These are phyloP conservation scores for Populus deltoides DNA, from an alignment of 345 rosid genomes.

Conservation along the genomic window DNA sequence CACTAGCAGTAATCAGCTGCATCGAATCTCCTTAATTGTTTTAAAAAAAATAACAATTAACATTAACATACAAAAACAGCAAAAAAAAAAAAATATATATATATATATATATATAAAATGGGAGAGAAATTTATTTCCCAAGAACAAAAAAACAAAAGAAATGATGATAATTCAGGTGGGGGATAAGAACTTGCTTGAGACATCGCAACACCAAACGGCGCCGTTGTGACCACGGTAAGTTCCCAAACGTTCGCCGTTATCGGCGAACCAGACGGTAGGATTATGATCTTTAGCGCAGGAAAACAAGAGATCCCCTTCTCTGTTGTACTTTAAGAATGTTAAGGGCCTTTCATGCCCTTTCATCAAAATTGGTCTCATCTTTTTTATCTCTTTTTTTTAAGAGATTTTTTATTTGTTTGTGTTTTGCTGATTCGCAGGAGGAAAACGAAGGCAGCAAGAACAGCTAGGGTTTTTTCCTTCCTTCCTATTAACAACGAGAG, in stretches of 20 bases:
- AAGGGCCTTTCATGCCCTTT: conserved; percentile 98
- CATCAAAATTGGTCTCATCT: conserved; percentile 94
- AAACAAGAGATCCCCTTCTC: conserved; percentile 88
- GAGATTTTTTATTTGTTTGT: neutral
- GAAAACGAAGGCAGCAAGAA: neutral
- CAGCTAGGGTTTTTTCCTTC: neutral
- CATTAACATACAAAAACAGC: neutral
- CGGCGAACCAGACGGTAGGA: conserved; percentile 96
- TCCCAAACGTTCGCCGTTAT: conserved; percentile 91
- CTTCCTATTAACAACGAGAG: neutral
- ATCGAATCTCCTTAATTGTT: conserved; percentile 58
- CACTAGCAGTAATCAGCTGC: conserved; percentile 80
- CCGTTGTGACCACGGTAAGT: conserved; percentile 98
- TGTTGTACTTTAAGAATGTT: conserved; percentile 82
- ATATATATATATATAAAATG: neutral
- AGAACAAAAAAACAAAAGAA: too few species aligned
- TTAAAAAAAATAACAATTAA: neutral
- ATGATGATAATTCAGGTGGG: neutral
- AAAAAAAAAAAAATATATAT: too few species aligned
- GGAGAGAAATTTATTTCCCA: too few species aligned
- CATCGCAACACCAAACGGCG: conserved; percentile 94
- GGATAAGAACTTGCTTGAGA: conserved; percentile 48
- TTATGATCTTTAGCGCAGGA: conserved; percentile 95
- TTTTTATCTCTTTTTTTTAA: neutral
- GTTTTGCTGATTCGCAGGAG: neutral